phyloP scores from a whole-genome alignment of 2,329 filamentous ascomycete species.

The Apiospora koreana region DNA sequence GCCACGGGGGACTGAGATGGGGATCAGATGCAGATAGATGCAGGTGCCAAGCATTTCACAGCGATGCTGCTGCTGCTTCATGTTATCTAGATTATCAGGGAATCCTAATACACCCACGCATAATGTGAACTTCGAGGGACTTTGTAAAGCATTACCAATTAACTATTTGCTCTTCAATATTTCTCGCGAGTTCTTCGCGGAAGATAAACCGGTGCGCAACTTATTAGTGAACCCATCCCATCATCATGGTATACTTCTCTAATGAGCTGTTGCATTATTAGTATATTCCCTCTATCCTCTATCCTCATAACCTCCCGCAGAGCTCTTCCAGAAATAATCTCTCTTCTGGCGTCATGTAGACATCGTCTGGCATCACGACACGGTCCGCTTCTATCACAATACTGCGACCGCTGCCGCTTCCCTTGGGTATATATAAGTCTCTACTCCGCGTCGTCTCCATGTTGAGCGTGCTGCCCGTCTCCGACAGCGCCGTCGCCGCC shows the following conservation, averaged over 20 bases:
- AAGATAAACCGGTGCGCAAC: too few relatives aligned
- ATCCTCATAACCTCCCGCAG: background rate
- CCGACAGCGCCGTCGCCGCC: background rate
- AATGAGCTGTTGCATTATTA: background rate
- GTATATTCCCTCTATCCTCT: background rate
- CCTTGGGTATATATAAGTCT: background rate
- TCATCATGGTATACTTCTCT: background rate
- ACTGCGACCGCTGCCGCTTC: background rate
- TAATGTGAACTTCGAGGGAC: too few relatives aligned
- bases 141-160: too few relatives aligned
- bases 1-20: too few relatives aligned
- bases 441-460: background rate
- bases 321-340: constrained; percentile 10
- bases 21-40: too few relatives aligned
- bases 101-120: too few relatives aligned
- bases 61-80: too few relatives aligned
- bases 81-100: too few relatives aligned
- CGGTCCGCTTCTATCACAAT: background rate
- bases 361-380: constrained; percentile 5
- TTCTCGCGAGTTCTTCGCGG: too few relatives aligned
- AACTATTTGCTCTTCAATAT: too few relatives aligned
- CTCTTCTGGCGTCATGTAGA: constrained; percentile 11
- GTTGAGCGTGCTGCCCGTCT: background rate
- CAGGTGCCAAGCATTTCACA: too few relatives aligned
- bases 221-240: background rate